Conservation (phyloP, 1,139 yeast species). For the Candida tropicalis region DNA sequence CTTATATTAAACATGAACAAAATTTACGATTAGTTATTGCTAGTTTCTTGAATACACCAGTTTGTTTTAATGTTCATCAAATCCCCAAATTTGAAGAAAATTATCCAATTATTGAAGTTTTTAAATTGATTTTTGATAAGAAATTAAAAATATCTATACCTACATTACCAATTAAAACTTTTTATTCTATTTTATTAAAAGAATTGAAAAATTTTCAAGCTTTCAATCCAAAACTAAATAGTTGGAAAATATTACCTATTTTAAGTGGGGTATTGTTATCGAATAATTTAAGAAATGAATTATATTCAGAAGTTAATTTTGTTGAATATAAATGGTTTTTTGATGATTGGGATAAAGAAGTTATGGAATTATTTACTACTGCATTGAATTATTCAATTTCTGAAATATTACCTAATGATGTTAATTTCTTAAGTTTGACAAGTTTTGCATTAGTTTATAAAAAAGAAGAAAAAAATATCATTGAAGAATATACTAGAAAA, state of each 20-base stretch:
- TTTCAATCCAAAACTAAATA: slow-evolving; percentile 31
- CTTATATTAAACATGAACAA: slow-evolving; percentile 58
- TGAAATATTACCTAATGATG: slow-evolving; percentile 24
- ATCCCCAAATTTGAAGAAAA: slow-evolving; percentile 38
- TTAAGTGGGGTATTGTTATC: slow-evolving; percentile 56
- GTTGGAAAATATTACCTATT: slow-evolving; percentile 62
- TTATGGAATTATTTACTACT: slow-evolving; percentile 25
- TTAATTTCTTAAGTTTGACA: slow-evolving; percentile 33
- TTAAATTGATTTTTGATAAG: slow-evolving; percentile 49
- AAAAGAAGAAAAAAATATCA: slow-evolving; percentile 24
- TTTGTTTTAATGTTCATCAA: slow-evolving; percentile 42
- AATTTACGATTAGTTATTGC: slow-evolving; percentile 56
- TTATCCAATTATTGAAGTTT: slow-evolving; percentile 50
- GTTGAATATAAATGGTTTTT: slow-evolving; percentile 39
- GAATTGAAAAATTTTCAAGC: slow-evolving; percentile 38
- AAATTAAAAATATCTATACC: slow-evolving; percentile 66
- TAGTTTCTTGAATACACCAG: slow-evolving; percentile 51
- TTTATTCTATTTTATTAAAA: slow-evolving; percentile 47
- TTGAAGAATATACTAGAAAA: slow-evolving; percentile 27
- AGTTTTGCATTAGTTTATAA: slow-evolving; percentile 35
- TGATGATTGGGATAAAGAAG: slow-evolving; percentile 32
- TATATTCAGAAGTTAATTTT: slow-evolving; percentile 29
- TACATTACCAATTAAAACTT: slow-evolving; percentile 52
- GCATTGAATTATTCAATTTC: slow-evolving; percentile 30
- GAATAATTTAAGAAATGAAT: slow-evolving; percentile 36